Conservation (phyloP, 2,329 filamentous ascomycete genomes). For the Penicillium sp. region DNA sequence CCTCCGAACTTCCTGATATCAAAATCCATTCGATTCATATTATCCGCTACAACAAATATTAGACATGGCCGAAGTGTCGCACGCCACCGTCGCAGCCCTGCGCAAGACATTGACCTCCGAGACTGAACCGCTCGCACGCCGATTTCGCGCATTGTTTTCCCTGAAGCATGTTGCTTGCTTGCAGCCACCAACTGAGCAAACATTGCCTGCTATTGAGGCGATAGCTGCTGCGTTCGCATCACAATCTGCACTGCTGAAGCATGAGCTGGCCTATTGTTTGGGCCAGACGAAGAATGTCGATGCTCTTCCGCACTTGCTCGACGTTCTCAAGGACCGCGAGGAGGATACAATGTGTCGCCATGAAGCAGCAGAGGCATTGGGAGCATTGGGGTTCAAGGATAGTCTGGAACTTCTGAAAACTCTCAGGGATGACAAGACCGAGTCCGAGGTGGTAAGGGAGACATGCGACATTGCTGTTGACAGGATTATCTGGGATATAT, state of each 20-base stretch:
- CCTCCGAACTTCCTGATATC: background rate
- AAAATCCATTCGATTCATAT: background rate
- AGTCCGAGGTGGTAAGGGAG: slow-evolving; percentile 80
- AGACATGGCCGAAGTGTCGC: slow-evolving; percentile 18
- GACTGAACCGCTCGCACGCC: slow-evolving; percentile 73
- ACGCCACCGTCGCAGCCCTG: slow-evolving; percentile 40
- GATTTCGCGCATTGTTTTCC: slow-evolving; percentile 95
- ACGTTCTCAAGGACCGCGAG: slow-evolving; percentile 69
- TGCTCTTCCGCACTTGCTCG: slow-evolving; percentile 67
- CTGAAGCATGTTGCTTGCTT: slow-evolving; percentile 86
- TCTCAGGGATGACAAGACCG: slow-evolving; percentile 69
- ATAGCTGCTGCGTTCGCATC: slow-evolving; percentile 85
- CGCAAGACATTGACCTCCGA: slow-evolving; percentile 78
- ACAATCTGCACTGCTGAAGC: slow-evolving; percentile 85
- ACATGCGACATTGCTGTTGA: slow-evolving; percentile 97
- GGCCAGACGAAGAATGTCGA: slow-evolving; percentile 80
- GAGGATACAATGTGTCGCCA: slow-evolving; percentile 96
- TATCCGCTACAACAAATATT: background rate
- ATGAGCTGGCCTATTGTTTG: slow-evolving; percentile 94
- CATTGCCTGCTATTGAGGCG: slow-evolving; percentile 65
- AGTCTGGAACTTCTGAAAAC: slow-evolving; percentile 70
- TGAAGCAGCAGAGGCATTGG: slow-evolving; percentile 92
- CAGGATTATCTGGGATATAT: slow-evolving; percentile 89
- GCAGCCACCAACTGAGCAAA: slow-evolving; percentile 53
- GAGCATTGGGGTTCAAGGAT: slow-evolving; percentile 71